Conservation (phyloP, 805 yeast genomes). For the Peterozyma xylosa region DNA sequence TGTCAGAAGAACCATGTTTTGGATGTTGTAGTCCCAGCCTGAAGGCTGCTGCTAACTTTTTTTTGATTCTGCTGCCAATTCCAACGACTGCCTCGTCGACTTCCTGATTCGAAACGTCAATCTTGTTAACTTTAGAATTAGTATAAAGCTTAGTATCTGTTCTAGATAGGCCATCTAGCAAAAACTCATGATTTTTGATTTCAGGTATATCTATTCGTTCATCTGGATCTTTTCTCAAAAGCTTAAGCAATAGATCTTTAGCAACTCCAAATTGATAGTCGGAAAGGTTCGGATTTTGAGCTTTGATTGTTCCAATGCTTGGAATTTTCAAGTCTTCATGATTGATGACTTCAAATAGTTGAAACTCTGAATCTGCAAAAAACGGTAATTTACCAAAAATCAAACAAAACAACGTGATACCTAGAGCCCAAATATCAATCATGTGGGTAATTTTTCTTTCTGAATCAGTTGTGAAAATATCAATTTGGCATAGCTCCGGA, state of each 20-base stretch:
- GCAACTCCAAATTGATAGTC: constrained; percentile 24
- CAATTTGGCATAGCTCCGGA: constrained; percentile 79
- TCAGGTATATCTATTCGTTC: constrained; percentile 62
- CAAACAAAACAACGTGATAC: constrained; percentile 84
- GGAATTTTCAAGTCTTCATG: constrained; percentile 57
- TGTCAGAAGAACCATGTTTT: neutral
- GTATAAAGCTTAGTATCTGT: constrained; percentile 19
- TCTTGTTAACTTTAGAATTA: constrained; percentile 25
- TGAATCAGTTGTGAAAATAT: constrained; percentile 28
- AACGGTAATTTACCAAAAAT: constrained; percentile 87
- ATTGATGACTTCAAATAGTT: constrained; percentile 75
- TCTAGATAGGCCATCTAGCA: constrained; percentile 19
- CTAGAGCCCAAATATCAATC: constrained; percentile 97
- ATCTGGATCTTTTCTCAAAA: constrained; percentile 65
- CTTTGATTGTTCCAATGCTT: too few species aligned
- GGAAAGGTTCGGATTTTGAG: constrained; percentile 7
- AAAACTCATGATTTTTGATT: constrained; percentile 73
- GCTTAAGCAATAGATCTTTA: constrained; percentile 49
- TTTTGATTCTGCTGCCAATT: constrained; percentile 59
- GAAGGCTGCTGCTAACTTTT: constrained; percentile 37
- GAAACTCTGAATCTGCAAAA: constrained; percentile 79
- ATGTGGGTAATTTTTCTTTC: constrained; percentile 54
- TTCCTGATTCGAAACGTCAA: constrained; percentile 60
- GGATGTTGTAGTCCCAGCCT: constrained; percentile 2
- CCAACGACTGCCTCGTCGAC: constrained; percentile 75